phyloP scores from a whole-genome alignment of 2,329 filamentous ascomycete species.

The Diaporthe destruens region DNA sequence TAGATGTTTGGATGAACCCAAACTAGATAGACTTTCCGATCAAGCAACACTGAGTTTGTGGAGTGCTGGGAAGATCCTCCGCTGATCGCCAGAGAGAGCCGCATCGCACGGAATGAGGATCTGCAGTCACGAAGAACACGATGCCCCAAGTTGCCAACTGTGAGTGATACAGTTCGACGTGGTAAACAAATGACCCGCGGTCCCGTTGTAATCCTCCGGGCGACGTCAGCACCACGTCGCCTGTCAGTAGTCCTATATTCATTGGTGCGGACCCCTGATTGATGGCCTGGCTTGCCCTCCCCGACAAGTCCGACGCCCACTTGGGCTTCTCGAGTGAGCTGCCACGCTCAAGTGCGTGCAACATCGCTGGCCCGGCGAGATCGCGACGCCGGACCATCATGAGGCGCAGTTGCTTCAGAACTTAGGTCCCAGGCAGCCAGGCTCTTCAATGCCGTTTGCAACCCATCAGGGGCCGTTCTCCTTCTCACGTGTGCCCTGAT shows the following conservation, averaged over 20 bases:
- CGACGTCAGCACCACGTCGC: constrained; percentile 26
- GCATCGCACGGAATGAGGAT: constrained; percentile 31
- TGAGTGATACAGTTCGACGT: not conserved
- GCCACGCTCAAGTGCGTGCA: not conserved
- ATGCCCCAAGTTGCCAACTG: constrained; percentile 22
- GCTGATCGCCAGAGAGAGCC: constrained; percentile 8
- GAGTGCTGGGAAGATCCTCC: constrained; percentile 27
- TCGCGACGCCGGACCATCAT: constrained; percentile 14
- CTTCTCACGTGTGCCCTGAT: not conserved
- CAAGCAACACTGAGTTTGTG: constrained; percentile 28
- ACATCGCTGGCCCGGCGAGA: not conserved
- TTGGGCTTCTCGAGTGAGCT: not conserved
- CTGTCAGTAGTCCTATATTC: not conserved
- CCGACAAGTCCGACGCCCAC: not conserved
- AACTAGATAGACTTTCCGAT: constrained; percentile 28
- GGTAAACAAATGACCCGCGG: not conserved
- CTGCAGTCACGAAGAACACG: constrained; percentile 7
- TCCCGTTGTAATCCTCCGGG: not conserved
- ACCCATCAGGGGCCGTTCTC: not conserved
- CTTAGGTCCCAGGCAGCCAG: not conserved
- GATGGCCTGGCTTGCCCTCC: not conserved
- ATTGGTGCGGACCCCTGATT: constrained; percentile 2
- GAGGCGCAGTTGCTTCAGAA: constrained; percentile 17
- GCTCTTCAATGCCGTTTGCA: not conserved
- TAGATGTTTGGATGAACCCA: constrained; percentile 21